A percentile compares a stretch with the other conserved stretches of the same genome.
These are phyloP conservation scores for Yamadazyma laniorum DNA, from an alignment of 805 yeast species.

Conservation along the genomic window DNA sequence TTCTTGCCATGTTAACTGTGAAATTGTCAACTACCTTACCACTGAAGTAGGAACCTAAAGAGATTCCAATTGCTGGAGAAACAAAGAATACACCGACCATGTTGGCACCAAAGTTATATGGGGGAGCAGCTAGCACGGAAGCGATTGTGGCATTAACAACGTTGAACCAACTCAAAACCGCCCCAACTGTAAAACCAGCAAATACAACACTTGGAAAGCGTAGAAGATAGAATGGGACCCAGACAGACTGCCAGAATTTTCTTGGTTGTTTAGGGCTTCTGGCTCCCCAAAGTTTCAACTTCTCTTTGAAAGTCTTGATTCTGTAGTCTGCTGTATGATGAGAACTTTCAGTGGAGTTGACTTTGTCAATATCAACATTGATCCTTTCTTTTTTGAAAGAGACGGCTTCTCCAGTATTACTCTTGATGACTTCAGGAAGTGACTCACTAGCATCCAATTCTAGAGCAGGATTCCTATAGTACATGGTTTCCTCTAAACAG, in stretches of 20 bases:
- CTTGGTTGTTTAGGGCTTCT: conserved; percentile 11
- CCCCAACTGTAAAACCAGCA: conserved; percentile 21
- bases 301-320: conserved; percentile 10
- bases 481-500: conserved; percentile 34
- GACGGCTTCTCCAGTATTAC: background rate
- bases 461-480: conserved; percentile 14
- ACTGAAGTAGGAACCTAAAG: conserved; percentile 13
- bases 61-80: conserved; percentile 13
- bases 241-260: conserved; percentile 12
- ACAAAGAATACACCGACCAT: conserved; percentile 14
- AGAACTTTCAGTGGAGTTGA: background rate
- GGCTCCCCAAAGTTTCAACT: conserved; percentile 16
- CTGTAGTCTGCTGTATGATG: conserved; percentile 1
- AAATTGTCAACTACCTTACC: conserved; percentile 16
- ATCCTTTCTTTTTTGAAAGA: conserved; percentile 1
- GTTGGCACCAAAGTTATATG: conserved; percentile 10
- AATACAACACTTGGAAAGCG: conserved; percentile 20
- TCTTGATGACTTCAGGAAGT: conserved; percentile 12
- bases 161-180: conserved; percentile 22
- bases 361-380: conserved; percentile 6
- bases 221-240: conserved; percentile 19
- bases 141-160: conserved; percentile 24
- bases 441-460: conserved; percentile 11
- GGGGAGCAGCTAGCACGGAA: conserved; percentile 16
- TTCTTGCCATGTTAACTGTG: conserved; percentile 13